These are phyloP conservation scores for Pichia cactophila DNA, from an alignment of 1,139 yeast species.

Conservation along the genomic window DNA sequence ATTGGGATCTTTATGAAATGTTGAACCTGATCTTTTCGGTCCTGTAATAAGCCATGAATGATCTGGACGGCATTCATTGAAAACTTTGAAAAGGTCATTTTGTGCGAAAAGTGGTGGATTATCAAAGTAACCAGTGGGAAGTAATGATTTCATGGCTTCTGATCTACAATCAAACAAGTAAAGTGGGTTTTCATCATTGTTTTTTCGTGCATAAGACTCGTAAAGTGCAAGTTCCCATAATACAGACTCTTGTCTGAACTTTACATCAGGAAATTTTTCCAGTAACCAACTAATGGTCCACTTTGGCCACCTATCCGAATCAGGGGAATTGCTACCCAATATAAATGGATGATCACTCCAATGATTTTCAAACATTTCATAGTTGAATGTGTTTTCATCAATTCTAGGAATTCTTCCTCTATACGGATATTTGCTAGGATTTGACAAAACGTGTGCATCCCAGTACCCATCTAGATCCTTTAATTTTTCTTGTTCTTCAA, in stretches of 20 bases:
- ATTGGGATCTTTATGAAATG: slow-evolving; percentile 91
- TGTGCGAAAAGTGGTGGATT: slow-evolving; percentile 43
- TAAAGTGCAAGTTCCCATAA: slow-evolving; percentile 67
- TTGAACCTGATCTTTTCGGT: slow-evolving; percentile 72
- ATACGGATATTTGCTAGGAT: slow-evolving; percentile 17
- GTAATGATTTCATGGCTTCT: slow-evolving; percentile 49
- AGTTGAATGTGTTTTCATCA: slow-evolving; percentile 34
- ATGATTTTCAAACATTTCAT: slow-evolving; percentile 37
- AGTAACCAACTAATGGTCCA: slow-evolving; percentile 53
- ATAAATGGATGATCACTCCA: slow-evolving; percentile 64
- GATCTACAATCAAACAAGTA: slow-evolving; percentile 79
- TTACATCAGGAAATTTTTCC: slow-evolving; percentile 47
- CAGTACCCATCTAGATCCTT: slow-evolving; percentile 12
- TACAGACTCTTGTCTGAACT: slow-evolving; percentile 78
- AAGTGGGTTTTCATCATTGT: slow-evolving; percentile 74
- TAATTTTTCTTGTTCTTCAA: slow-evolving; percentile 37
- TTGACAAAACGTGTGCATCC: slow-evolving; percentile 7
- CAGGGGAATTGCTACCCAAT: slow-evolving; percentile 30
- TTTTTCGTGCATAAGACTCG: slow-evolving; percentile 49
- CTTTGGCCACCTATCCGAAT: slow-evolving; percentile 48
- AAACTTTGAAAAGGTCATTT: slow-evolving; percentile 40
- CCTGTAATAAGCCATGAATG: slow-evolving; percentile 88
- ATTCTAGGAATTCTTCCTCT: slow-evolving; percentile 39
- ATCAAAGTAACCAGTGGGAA: slow-evolving; percentile 40
- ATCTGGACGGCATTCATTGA: slow-evolving; percentile 65